Base-by-base conservation (phyloP, 345 rosid species). In the Pelargonium nanum region DNA sequence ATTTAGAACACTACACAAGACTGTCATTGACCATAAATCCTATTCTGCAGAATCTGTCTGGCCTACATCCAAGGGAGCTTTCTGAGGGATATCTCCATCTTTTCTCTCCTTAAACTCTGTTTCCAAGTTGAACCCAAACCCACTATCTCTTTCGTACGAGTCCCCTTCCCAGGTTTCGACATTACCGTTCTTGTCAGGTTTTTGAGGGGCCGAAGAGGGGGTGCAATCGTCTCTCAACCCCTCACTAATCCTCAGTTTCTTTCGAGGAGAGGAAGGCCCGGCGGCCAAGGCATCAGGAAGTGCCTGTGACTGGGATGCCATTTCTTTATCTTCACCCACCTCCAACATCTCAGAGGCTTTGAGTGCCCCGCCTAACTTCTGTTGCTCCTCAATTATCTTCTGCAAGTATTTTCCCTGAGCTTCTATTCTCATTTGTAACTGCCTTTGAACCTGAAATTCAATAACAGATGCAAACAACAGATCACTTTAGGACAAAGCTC, bases 301-400 rank as follows among this genome's bases (percentile, higher is more conserved):
- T 19, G 21, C 23, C 25, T 61, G 30, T 23, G 64, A 23, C 24
- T 48, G 55, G 0, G 22, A 45, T 61, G 64, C 21, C 22, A 19
- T 24, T 23, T 24, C 22, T 19, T 48, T 50, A 10, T 24, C 21
- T 19, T 20, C 63, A 40, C 53, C 53, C 6, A 40, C 6, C 5
- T 51, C 20, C 16, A 23, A 5, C 0, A 0, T 28, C 57, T 63
- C 63, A 2, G 67, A 28, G 24, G 59, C 58, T 51, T 62, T 59
- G 4, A 62, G 59, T 26, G 45, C 53, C 15, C 65, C 61, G 3
- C 69, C 61, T 19, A 70, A 28, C 30, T 55, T 70, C 57, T 70
- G 69, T 58, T 67, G 70, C 54, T 70, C 74, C 57, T 70, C 74
- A 19, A 70, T 70, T 32, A 70, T 70, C 69, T 64, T 65, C 65